A percentile compares a stretch with the other conserved stretches of the same genome.
These are phyloP conservation scores for Tetrastigma voinierianum DNA, from an alignment of 164 flowering plant genomes.

Conservation along the genomic window DNA sequence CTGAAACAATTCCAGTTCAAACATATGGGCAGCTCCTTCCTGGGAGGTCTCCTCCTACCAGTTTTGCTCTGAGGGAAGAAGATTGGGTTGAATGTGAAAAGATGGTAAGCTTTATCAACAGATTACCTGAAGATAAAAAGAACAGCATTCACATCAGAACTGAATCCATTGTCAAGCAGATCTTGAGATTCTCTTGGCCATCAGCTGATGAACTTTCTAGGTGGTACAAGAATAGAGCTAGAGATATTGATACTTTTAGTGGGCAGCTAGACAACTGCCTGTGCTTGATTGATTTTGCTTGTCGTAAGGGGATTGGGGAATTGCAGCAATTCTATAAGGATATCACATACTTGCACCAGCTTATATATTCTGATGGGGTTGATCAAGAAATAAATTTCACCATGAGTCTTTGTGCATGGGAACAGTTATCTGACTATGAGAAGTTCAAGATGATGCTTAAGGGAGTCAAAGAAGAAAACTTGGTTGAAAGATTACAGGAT, in stretches of 20 bases:
- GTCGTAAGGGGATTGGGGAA: slow-evolving; percentile 68
- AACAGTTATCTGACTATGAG: slow-evolving; percentile 76
- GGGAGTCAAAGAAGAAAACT: slow-evolving; percentile 68
- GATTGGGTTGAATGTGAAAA: slow-evolving; percentile 96
- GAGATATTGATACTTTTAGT: slow-evolving; percentile 73
- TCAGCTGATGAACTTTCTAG: slow-evolving; percentile 53
- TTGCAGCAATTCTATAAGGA: slow-evolving; percentile 65
- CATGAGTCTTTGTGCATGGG: slow-evolving; percentile 74
- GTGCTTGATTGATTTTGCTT: slow-evolving; percentile 71
- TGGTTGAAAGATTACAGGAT: slow-evolving; percentile 44
- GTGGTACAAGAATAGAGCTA: slow-evolving; percentile 88
- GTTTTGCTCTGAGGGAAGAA: slow-evolving; percentile 57
- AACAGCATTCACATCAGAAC: slow-evolving; percentile 47
- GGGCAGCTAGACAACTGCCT: slow-evolving; percentile 90
- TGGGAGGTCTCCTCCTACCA: slow-evolving; percentile 73
- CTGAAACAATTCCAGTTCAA: slow-evolving; percentile 91
- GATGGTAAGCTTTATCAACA: slow-evolving; percentile 49
- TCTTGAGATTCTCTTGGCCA: slow-evolving; percentile 72
- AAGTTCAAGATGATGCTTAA: slow-evolving; percentile 82
- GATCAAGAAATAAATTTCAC: slow-evolving; percentile 41
- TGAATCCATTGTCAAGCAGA: slow-evolving; percentile 63
- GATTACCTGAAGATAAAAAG: slow-evolving; percentile 30
- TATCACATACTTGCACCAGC: slow-evolving; percentile 62
- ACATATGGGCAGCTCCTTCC: slow-evolving; percentile 94
- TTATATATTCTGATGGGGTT: slow-evolving; percentile 63